These are phyloP conservation scores for Terfezia claveryi DNA, from an alignment of 495 filamentous ascomycete species.

Conservation along the genomic window DNA sequence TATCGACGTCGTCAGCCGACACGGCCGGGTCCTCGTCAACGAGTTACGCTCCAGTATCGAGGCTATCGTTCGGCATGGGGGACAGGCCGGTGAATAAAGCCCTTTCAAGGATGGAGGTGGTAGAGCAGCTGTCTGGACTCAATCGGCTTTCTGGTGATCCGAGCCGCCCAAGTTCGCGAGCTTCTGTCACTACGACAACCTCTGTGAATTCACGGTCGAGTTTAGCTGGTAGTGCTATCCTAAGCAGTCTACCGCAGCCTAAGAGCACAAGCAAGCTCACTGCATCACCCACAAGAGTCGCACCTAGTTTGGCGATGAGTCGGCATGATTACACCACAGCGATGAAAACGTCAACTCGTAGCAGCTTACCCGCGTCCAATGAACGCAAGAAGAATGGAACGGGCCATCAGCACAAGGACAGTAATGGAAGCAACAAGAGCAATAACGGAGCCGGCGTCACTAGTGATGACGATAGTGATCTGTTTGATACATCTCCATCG, in stretches of 20 bases:
- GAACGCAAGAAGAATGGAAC: background rate
- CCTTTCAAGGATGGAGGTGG: background rate
- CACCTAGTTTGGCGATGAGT: background rate
- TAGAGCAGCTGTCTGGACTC: background rate
- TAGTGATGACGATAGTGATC: background rate
- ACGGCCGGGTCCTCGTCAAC: background rate
- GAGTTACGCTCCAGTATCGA: background rate
- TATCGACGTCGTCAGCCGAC: slow-evolving; percentile 8
- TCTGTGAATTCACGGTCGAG: background rate
- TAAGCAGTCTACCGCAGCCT: background rate
- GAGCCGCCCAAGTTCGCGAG: background rate
- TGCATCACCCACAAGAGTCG: background rate
- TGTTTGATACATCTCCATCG: background rate
- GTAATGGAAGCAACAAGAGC: too few relatives aligned
- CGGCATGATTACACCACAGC: background rate
- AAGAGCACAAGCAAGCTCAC: background rate
- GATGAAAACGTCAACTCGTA: background rate
- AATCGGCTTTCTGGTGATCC: background rate
- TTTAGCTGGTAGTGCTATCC: background rate
- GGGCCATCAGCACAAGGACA: background rate
- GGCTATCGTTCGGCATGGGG: background rate
- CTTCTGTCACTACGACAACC: background rate
- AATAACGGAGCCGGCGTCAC: background rate
- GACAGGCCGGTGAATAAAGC: background rate
- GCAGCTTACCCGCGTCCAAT: background rate